Percentiles rank a stretch among this genome's conserved stretches.
phyloP scores from a whole-genome alignment of 495 filamentous ascomycete species.

The Penicillium subrubescens region DNA sequence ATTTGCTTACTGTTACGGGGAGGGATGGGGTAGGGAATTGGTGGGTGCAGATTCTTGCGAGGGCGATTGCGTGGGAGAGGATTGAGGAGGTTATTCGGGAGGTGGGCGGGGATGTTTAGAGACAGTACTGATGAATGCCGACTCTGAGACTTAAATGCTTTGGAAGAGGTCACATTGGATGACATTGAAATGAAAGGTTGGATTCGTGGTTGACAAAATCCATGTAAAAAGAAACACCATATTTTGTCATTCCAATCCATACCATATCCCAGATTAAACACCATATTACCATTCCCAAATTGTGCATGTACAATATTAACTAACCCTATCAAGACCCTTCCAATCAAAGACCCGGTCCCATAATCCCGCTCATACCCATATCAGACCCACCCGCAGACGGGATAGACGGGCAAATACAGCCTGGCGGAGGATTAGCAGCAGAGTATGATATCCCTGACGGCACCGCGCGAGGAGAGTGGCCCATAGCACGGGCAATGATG shows the following conservation, averaged over 20 bases:
- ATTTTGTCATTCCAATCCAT: background rate
- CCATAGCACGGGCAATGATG: slow-evolving; percentile 28
- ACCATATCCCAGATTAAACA: background rate
- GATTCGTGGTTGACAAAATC: background rate
- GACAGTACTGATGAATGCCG: too few relatives aligned
- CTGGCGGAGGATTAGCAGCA: slow-evolving; percentile 20
- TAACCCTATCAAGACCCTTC: background rate
- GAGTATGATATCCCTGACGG: slow-evolving; percentile 21
- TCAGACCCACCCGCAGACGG: slow-evolving; percentile 11
- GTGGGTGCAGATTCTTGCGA: slow-evolving; percentile 11
- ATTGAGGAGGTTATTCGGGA: background rate
- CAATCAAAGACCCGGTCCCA: slow-evolving; percentile 11
- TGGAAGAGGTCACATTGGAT: background rate
- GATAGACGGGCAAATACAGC: slow-evolving; percentile 31
- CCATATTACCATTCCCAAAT: background rate
- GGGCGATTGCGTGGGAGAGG: background rate
- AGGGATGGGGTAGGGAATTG: slow-evolving; percentile 9
- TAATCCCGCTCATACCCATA: slow-evolving; percentile 15
- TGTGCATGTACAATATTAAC: background rate
- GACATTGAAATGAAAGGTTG: background rate
- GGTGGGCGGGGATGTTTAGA: background rate
- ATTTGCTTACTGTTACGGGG: slow-evolving; percentile 13
- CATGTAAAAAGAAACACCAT: background rate
- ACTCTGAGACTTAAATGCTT: too few relatives aligned
- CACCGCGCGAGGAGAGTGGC: slow-evolving; percentile 20